These are phyloP conservation scores for Endogone sp. DNA, from an alignment of 192 early-diverging fungal genomes.

Conservation along the genomic window DNA sequence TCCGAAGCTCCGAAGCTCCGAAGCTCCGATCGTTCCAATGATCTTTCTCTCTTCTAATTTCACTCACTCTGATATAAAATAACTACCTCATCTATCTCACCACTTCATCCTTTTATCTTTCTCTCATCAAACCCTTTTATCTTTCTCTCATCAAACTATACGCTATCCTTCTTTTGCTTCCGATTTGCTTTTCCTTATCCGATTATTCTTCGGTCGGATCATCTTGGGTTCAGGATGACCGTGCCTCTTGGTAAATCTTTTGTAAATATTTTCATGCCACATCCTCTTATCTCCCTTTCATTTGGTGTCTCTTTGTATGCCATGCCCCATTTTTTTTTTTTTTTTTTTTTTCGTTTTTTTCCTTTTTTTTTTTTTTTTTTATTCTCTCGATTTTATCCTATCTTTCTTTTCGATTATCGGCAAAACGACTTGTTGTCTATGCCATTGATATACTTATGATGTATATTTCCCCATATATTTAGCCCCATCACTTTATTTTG, in stretches of 20 bases:
- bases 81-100: neutral
- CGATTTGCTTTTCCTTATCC: neutral
- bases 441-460: too few relatives aligned
- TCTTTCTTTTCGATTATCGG: conserved; percentile 10
- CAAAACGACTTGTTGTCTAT: too few relatives aligned
- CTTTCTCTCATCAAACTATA: too few relatives aligned
- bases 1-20: too few relatives aligned
- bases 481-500: too few relatives aligned
- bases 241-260: neutral
- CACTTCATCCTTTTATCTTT: too few relatives aligned
- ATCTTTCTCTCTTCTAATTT: too few relatives aligned
- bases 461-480: too few relatives aligned
- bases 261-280: conserved; percentile 8
- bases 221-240: conserved; percentile 1
- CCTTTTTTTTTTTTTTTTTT: conserved; percentile 7
- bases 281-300: conserved; percentile 2
- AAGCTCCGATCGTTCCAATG: too few relatives aligned
- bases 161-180: neutral
- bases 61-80: too few relatives aligned
- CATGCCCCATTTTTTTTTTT: conserved; percentile 3
- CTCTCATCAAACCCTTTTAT: too few relatives aligned
- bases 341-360: conserved; percentile 5
- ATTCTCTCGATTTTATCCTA: neutral
- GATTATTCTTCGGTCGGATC: neutral
- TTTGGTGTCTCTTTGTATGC: neutral